Conservation (phyloP, 495 filamentous ascomycete species). For the Trichoderma erinaceum region DNA sequence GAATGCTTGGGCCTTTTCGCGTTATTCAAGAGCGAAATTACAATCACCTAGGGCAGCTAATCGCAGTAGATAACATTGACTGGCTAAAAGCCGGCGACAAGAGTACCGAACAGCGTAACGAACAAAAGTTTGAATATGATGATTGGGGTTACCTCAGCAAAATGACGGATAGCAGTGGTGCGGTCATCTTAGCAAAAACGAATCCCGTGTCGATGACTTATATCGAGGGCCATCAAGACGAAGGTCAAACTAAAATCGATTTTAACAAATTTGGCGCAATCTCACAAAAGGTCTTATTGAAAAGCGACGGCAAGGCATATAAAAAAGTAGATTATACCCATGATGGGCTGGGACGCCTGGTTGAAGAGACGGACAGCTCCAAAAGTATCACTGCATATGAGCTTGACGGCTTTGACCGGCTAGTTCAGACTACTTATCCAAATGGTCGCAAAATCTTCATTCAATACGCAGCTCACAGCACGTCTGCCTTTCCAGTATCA, state of each 20-base stretch:
- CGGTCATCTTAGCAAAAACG: neutral
- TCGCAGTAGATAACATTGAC: neutral
- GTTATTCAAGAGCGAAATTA: neutral
- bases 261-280: no score
- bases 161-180: neutral
- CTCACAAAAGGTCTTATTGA: no score
- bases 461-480: no score
- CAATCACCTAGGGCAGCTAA: neutral
- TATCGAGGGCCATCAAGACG: neutral
- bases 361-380: no score
- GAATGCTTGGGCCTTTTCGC: neutral
- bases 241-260: neutral
- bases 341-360: no score
- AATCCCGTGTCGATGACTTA: neutral
- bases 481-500: no score
- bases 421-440: no score
- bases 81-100: neutral
- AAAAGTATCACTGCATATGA: no score
- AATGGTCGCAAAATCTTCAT: no score
- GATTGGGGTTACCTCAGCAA: neutral
- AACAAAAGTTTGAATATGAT: neutral
- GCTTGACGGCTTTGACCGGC: no score
- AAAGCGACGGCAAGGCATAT: no score
- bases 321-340: no score
- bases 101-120: neutral